These are phyloP conservation scores for Favolaschia claudopus DNA, from an alignment of 768 basidiomycete species.

Conservation along the genomic window DNA sequence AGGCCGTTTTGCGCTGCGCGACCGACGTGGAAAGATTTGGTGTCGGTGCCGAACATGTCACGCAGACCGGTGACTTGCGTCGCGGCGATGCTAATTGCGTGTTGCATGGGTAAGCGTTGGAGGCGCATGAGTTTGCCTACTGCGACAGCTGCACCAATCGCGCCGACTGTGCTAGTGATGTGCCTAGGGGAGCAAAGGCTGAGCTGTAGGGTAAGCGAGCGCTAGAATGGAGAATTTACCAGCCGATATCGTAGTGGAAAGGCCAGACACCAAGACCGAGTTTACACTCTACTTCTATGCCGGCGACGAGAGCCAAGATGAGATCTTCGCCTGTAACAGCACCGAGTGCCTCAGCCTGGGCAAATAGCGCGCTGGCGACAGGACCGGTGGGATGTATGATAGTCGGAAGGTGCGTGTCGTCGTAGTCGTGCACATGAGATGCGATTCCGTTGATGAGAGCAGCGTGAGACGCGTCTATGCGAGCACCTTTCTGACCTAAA, in stretches of 20 bases:
- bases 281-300: constrained; percentile 33
- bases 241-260: constrained; percentile 33
- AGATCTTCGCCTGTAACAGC: constrained; percentile 26
- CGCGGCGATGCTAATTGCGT: constrained; percentile 32
- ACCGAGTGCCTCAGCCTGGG: constrained; percentile 29
- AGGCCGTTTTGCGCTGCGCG: constrained; percentile 32
- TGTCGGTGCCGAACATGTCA: constrained; percentile 32
- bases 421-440: constrained; percentile 34
- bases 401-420: constrained; percentile 33
- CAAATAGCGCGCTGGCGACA: constrained; percentile 30
- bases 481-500: constrained; percentile 23
- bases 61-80: constrained; percentile 35
- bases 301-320: constrained; percentile 29
- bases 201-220: not conserved
- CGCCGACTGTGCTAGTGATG: constrained; percentile 33
- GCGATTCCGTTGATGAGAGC: constrained; percentile 35
- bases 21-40: constrained; percentile 34
- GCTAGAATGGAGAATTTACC: constrained; percentile 12
- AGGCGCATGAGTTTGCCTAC: constrained; percentile 30
- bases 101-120: constrained; percentile 27
- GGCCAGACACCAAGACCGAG: constrained; percentile 32
- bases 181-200: constrained; percentile 16
- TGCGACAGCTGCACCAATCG: constrained; percentile 34
- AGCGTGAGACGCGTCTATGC: constrained; percentile 28
- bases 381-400: constrained; percentile 34